phyloP scores from a whole-genome alignment of 495 filamentous ascomycete genomes.

The Lindgomyces ingoldianus region DNA sequence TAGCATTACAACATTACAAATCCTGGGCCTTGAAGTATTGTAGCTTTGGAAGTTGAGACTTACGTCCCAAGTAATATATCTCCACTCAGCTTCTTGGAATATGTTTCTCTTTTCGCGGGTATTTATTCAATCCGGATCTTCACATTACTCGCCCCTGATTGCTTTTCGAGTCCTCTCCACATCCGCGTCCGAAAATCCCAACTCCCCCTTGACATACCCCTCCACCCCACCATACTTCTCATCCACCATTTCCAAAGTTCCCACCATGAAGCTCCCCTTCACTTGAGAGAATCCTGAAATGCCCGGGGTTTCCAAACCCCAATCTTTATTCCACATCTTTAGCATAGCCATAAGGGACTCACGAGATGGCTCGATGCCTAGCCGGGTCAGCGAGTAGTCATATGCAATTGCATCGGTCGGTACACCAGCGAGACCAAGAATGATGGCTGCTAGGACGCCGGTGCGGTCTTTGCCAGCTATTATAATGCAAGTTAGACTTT shows the following conservation, averaged over 20 bases:
- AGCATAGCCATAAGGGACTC: slow-evolving; percentile 50
- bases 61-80: no score
- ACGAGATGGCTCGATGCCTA: slow-evolving; percentile 53
- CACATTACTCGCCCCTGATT: slow-evolving; percentile 27
- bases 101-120: no score
- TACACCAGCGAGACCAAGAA: slow-evolving; percentile 60
- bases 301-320: slow-evolving; percentile 34
- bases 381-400: slow-evolving; percentile 63
- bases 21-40: no score
- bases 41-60: no score
- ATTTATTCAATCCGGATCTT: no score
- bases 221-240: slow-evolving; percentile 59
- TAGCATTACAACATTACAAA: no score
- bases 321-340: slow-evolving; percentile 46
- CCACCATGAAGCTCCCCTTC: slow-evolving; percentile 49
- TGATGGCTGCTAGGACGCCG: slow-evolving; percentile 61
- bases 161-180: slow-evolving; percentile 53
- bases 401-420: slow-evolving; percentile 57
- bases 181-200: slow-evolving; percentile 55
- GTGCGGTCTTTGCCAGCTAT: slow-evolving; percentile 64
- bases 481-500: background rate
- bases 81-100: no score
- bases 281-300: slow-evolving; percentile 37
- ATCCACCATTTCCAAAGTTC: slow-evolving; percentile 51
- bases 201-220: slow-evolving; percentile 53